Conservation (phyloP, 371 early-diverging fungal species). For the Apophysomyces variabilis region DNA sequence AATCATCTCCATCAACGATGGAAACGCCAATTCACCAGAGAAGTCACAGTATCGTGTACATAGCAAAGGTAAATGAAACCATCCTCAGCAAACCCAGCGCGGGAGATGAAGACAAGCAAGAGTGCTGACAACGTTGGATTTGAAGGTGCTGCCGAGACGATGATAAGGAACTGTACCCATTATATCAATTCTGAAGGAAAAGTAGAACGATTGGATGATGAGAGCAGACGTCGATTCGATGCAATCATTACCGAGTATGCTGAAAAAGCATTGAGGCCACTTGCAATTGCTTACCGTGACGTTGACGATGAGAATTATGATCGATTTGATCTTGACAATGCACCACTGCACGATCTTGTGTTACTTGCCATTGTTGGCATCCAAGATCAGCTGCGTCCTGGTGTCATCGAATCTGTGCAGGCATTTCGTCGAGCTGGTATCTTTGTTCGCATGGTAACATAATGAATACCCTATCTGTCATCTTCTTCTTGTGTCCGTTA, state of each 20-base stretch:
- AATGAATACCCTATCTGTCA: not conserved
- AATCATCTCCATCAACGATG: constrained; percentile 26
- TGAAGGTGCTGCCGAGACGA: constrained; percentile 64
- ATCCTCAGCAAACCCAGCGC: constrained; percentile 41
- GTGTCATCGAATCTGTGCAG: constrained; percentile 77
- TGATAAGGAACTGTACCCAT: constrained; percentile 48
- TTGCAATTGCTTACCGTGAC: constrained; percentile 70
- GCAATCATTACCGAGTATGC: constrained; percentile 61
- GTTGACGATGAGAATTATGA: constrained; percentile 27
- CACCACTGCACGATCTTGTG: constrained; percentile 61
- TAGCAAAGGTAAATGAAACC: constrained; percentile 34
- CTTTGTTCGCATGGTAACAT: constrained; percentile 81
- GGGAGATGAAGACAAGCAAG: not conserved
- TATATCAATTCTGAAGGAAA: constrained; percentile 46
- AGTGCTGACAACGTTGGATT: constrained; percentile 14
- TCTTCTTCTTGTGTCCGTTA: not conserved
- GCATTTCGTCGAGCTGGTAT: constrained; percentile 84
- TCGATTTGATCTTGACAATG: constrained; percentile 53
- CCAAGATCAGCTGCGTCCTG: constrained; percentile 84
- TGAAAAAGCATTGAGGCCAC: constrained; percentile 68
- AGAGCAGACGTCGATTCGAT: constrained; percentile 33
- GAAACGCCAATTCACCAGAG: constrained; percentile 23
- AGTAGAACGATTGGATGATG: constrained; percentile 36
- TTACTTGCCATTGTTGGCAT: constrained; percentile 84
- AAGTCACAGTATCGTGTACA: constrained; percentile 41